Conservation (phyloP, 257 asterid genomes). For the Solanum peruvianum region DNA sequence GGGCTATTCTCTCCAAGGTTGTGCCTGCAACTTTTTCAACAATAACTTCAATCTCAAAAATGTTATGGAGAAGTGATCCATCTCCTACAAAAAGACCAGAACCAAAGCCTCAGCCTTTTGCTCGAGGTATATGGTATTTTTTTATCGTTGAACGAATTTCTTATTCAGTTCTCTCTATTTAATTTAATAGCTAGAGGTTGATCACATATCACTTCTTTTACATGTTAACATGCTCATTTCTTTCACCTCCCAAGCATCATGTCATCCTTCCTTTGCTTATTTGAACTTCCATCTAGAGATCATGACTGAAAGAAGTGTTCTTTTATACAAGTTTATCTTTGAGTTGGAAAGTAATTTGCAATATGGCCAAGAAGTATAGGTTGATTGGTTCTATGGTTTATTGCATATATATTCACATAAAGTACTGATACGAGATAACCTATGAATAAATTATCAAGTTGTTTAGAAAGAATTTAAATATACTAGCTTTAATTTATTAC, state of each 20-base stretch:
- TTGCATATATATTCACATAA: neutral
- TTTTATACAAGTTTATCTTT: neutral
- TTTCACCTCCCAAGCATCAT: neutral
- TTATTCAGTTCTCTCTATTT: neutral
- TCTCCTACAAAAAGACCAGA: constrained; percentile 45
- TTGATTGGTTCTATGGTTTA: neutral
- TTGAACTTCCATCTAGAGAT: neutral
- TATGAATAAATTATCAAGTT: neutral
- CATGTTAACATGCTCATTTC: neutral
- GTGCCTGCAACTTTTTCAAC: constrained; percentile 94
- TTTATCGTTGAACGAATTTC: neutral
- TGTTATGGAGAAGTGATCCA: constrained; percentile 79
- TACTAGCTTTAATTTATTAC: neutral
- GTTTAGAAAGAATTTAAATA: neutral
- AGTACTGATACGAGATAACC: neutral
- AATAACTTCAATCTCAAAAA: constrained; percentile 69
- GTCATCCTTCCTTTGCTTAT: neutral
- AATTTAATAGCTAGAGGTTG: neutral
- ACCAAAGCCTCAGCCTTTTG: constrained; percentile 66
- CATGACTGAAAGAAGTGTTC: neutral
- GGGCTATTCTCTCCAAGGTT: constrained; percentile 92
- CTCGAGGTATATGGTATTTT: constrained; percentile 49
- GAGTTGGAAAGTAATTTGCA: neutral
- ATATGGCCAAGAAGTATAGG: neutral
- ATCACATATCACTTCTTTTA: neutral